Percentiles rank a stretch among this genome's conserved stretches.
Evolutionary conservation across 139 green algal species (phyloP).

Genomic region (Pseudopediastrum boryanum): DNA sequence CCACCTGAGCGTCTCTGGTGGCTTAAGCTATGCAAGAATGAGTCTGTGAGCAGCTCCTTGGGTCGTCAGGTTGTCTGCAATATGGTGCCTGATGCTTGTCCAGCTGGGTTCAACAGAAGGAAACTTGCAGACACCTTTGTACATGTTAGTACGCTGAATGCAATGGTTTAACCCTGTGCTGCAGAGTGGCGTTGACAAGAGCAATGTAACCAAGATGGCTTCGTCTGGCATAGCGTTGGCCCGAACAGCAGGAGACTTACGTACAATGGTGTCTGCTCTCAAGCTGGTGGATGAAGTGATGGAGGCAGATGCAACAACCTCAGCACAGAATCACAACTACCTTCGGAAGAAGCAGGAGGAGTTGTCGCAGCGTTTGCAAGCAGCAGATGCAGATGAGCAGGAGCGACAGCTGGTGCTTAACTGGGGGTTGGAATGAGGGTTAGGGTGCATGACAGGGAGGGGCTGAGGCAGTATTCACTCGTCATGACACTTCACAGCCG

Average conservation of each 20-base stretch:
- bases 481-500: no score
- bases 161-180: not conserved
- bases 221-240: not conserved
- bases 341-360: conserved; percentile 27
- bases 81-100: no score
- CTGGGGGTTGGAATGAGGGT: no score
- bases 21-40: no score
- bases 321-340: conserved; percentile 32
- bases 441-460: no score
- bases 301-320: conserved; percentile 1
- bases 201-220: not conserved
- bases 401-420: conserved; percentile 17
- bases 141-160: not conserved
- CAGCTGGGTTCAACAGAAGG: no score
- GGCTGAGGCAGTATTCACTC: no score
- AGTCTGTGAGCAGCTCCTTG: no score
- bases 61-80: no score
- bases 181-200: not conserved
- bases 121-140: no score
- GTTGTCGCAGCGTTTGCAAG: conserved; percentile 6
- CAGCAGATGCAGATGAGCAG: conserved; percentile 8
- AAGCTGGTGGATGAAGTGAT: not conserved
- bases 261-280: not conserved
- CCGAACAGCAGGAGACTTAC: not conserved
- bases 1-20: no score